These are phyloP conservation scores for Calocybe gambosa DNA, from an alignment of 1,284 basidiomycete genomes.

Conservation along the genomic window DNA sequence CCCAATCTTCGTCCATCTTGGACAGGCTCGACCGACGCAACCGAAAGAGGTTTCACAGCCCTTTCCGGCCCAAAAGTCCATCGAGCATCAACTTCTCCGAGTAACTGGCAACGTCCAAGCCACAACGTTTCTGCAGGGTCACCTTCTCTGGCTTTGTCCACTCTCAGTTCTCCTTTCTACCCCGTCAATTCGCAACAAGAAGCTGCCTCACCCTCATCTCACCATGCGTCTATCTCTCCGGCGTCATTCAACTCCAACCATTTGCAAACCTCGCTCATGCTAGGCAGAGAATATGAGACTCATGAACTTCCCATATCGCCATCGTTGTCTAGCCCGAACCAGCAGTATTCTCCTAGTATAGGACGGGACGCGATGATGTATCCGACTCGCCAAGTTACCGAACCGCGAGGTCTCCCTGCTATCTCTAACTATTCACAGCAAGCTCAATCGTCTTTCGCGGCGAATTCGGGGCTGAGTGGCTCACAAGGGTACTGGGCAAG, in stretches of 20 bases:
- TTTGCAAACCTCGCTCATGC: constrained; percentile 6
- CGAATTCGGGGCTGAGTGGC: constrained; percentile 4
- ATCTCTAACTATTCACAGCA: constrained; percentile 24
- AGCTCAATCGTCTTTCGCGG: constrained; percentile 11
- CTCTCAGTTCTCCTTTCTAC: constrained; percentile 17
- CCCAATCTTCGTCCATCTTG: constrained; percentile 10
- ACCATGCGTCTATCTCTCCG: constrained; percentile 8
- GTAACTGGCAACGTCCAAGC: constrained; percentile 8
- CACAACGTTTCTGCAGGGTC: constrained; percentile 6
- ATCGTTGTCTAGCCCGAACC: constrained; percentile 9
- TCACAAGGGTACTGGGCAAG: constrained; percentile 17
- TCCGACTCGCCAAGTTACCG: constrained; percentile 2
- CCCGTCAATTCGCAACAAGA: constrained; percentile 8
- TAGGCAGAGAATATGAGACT: constrained; percentile 14
- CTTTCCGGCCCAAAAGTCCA: constrained; percentile 8
- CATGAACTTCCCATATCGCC: constrained; percentile 15
- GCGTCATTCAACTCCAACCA: constrained; percentile 8
- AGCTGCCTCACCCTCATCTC: constrained; percentile 6
- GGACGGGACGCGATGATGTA: constrained; percentile 10
- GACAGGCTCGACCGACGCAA: constrained; percentile 7
- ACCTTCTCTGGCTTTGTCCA: constrained; percentile 9
- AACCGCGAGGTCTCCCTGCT: constrained; percentile 7
- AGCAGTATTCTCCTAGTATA: constrained; percentile 7
- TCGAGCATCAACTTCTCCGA: constrained; percentile 3
- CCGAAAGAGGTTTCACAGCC: constrained; percentile 4